These are phyloP conservation scores for Plectosphaerella cucumerina DNA, from an alignment of 2,329 filamentous ascomycete genomes.

Conservation along the genomic window DNA sequence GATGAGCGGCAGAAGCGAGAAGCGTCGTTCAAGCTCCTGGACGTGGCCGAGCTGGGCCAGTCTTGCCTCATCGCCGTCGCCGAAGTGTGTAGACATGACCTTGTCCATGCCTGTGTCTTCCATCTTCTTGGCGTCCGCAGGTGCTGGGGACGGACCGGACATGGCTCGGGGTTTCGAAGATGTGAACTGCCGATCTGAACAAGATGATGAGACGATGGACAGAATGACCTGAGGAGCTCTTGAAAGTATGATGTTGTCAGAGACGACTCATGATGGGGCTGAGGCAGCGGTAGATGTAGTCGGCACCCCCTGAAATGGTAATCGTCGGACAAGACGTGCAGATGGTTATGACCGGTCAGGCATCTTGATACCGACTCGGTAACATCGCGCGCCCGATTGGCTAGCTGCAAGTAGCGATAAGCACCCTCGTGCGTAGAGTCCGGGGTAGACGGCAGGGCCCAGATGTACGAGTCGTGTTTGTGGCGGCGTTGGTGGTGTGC, in stretches of 20 bases:
- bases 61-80: slow-evolving; percentile 14
- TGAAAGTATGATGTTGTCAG: not conserved
- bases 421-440: not conserved
- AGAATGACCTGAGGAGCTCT: not conserved
- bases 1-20: slow-evolving; percentile 38
- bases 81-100: not conserved
- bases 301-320: not conserved
- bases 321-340: not conserved
- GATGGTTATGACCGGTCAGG: not conserved
- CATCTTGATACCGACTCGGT: not conserved
- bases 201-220: not conserved
- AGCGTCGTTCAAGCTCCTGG: slow-evolving; percentile 24
- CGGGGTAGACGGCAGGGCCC: not conserved
- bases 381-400: not conserved
- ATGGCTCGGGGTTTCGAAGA: not conserved
- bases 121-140: not conserved
- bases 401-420: not conserved
- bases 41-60: slow-evolving; percentile 22
- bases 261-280: not conserved
- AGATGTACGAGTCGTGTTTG: too few relatives aligned
- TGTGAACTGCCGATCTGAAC: not conserved
- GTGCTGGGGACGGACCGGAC: not conserved
- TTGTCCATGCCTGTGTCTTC: not conserved
- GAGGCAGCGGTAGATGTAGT: slow-evolving; percentile 2
- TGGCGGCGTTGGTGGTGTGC: too few relatives aligned